These are phyloP conservation scores for Trichoderma orchidacearum DNA, from an alignment of 495 filamentous ascomycete species.

Conservation along the genomic window DNA sequence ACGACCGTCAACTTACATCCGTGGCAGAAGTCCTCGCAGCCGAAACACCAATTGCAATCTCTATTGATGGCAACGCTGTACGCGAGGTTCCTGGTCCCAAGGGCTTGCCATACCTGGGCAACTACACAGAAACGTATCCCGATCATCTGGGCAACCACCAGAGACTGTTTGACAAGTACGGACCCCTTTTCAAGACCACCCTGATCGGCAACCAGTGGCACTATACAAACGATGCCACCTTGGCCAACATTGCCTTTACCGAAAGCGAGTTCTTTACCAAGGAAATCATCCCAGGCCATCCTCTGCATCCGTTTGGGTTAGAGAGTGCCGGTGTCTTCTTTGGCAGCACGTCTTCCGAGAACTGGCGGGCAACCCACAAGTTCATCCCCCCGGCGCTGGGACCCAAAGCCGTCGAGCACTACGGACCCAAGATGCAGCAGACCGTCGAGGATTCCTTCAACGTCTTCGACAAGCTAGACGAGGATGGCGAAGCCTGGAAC, in stretches of 20 bases:
- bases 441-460: slow-evolving; percentile 27
- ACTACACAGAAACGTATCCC: slow-evolving; percentile 40
- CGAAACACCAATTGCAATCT: slow-evolving; percentile 21
- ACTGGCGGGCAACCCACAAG: slow-evolving; percentile 37
- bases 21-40: slow-evolving; percentile 16
- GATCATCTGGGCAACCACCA: slow-evolving; percentile 47
- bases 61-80: slow-evolving; percentile 29
- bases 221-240: slow-evolving; percentile 33
- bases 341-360: slow-evolving; percentile 33
- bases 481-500: slow-evolving; percentile 35
- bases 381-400: slow-evolving; percentile 39
- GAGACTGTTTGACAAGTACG: slow-evolving; percentile 39
- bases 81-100: slow-evolving; percentile 29
- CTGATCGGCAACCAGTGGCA: slow-evolving; percentile 36
- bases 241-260: slow-evolving; percentile 24
- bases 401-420: slow-evolving; percentile 42
- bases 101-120: slow-evolving; percentile 35
- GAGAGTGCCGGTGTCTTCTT: slow-evolving; percentile 35
- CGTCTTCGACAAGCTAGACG: slow-evolving; percentile 40
- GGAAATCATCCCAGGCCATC: slow-evolving; percentile 33
- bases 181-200: slow-evolving; percentile 37
- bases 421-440: slow-evolving; percentile 38
- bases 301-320: slow-evolving; percentile 31
- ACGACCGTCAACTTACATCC: slow-evolving; percentile 13
- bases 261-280: slow-evolving; percentile 40